Conservation (phyloP, 2,329 filamentous ascomycete genomes). For the Beauveria varroae region DNA sequence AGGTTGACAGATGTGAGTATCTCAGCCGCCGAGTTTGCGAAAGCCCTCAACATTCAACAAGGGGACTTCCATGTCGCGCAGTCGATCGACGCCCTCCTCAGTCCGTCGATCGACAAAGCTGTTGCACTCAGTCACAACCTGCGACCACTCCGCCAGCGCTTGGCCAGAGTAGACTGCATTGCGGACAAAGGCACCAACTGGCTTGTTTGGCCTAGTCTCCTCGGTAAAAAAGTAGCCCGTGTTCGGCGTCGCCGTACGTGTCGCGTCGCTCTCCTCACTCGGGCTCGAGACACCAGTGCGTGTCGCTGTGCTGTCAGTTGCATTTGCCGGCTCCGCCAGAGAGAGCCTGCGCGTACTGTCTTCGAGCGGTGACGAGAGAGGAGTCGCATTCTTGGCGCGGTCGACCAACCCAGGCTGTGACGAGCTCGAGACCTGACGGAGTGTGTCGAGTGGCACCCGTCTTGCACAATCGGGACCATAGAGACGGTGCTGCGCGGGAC, state of each 20-base stretch:
- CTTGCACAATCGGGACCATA: slow-evolving; percentile 18
- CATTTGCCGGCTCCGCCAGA: slow-evolving; percentile 9
- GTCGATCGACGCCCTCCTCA: slow-evolving; percentile 60
- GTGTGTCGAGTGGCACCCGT: slow-evolving; percentile 22
- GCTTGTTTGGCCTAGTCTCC: slow-evolving; percentile 35
- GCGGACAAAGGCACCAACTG: slow-evolving; percentile 35
- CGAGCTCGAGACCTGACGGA: slow-evolving; percentile 38
- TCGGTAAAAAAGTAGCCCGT: slow-evolving; percentile 3
- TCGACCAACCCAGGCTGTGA: slow-evolving; percentile 1
- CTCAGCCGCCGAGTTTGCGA: slow-evolving; percentile 26
- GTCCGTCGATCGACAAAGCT: slow-evolving; percentile 71
- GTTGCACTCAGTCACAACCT: slow-evolving; percentile 71
- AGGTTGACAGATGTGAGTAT: slow-evolving; percentile 6
- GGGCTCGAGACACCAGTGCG: slow-evolving; percentile 16
- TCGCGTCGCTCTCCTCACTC: slow-evolving; percentile 14
- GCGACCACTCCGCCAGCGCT: slow-evolving; percentile 69
- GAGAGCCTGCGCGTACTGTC: slow-evolving; percentile 19
- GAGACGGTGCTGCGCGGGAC: slow-evolving; percentile 60
- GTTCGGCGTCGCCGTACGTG: slow-evolving; percentile 10
- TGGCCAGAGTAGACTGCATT: slow-evolving; percentile 59
- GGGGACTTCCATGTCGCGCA: slow-evolving; percentile 58
- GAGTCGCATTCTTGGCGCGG: slow-evolving; percentile 33
- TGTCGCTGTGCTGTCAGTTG: slow-evolving; percentile 16
- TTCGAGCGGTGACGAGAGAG: slow-evolving; percentile 26
- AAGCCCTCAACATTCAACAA: slow-evolving; percentile 35